phyloP scores from a whole-genome alignment of 306 rosid genomes.

The Fragaria nilgerrensis region DNA sequence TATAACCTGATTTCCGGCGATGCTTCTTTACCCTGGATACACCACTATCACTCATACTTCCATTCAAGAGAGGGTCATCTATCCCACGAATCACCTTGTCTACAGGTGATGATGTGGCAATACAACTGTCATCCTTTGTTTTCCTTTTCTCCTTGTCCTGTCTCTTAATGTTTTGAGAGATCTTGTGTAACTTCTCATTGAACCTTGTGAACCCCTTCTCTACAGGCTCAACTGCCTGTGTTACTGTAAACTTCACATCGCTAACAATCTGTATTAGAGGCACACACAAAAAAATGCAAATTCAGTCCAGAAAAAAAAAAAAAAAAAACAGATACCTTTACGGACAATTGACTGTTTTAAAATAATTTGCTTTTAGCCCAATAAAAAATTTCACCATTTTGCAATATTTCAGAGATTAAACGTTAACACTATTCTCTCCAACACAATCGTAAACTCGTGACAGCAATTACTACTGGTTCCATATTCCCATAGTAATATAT shows the following conservation, averaged over 20 bases:
- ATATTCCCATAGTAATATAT: slow-evolving; percentile 22
- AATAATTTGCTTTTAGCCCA: not conserved
- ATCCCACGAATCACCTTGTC: slow-evolving; percentile 87
- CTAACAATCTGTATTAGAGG: slow-evolving; percentile 67
- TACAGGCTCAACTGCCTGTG: slow-evolving; percentile 93
- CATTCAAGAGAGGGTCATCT: slow-evolving; percentile 86
- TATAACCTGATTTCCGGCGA: slow-evolving; percentile 65
- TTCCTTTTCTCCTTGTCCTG: slow-evolving; percentile 79
- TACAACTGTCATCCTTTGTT: slow-evolving; percentile 80
- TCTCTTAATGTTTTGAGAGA: slow-evolving; percentile 87
- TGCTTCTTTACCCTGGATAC: slow-evolving; percentile 72
- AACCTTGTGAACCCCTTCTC: slow-evolving; percentile 91
- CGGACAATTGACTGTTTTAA: not conserved
- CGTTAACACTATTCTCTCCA: not conserved
- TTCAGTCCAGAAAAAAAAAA: not conserved
- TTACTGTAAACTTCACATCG: slow-evolving; percentile 88
- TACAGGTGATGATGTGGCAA: slow-evolving; percentile 47
- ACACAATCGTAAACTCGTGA: not conserved
- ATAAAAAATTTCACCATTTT: not conserved
- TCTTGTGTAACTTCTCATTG: slow-evolving; percentile 69
- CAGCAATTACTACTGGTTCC: slow-evolving; percentile 15
- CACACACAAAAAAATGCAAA: not conserved
- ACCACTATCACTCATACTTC: slow-evolving; percentile 82
- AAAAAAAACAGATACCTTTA: not conserved
- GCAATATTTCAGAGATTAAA: not conserved